phyloP scores from a whole-genome alignment of 345 rosid species.

The Arabis hirsuta region DNA sequence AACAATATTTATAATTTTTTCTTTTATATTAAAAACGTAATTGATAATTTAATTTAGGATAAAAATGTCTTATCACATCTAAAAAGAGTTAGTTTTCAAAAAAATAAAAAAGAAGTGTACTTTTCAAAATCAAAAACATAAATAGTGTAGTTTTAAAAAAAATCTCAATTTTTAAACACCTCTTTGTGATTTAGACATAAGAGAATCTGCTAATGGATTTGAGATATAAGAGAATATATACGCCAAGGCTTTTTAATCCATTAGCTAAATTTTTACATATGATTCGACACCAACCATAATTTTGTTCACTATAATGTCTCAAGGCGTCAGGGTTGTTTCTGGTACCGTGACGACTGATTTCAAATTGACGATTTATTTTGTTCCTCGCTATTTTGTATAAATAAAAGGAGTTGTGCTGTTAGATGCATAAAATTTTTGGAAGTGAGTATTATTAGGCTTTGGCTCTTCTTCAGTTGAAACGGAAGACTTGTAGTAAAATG shows the following conservation, averaged over 20 bases:
- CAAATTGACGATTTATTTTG: neutral
- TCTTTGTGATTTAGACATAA: constrained; percentile 9
- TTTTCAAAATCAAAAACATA: too few species aligned
- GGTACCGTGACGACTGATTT: neutral
- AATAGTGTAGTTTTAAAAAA: too few species aligned
- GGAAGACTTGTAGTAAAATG: neutral
- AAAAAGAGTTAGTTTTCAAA: too few species aligned
- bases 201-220: constrained; percentile 16
- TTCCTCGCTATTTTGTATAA: neutral
- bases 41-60: too few species aligned
- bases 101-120: too few species aligned
- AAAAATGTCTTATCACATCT: too few species aligned
- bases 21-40: too few species aligned
- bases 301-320: neutral
- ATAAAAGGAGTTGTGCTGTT: neutral
- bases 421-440: neutral
- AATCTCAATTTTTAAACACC: neutral
- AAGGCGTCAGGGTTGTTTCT: neutral
- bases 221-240: too few species aligned
- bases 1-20: too few species aligned
- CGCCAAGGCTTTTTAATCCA: neutral
- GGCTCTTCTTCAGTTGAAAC: neutral
- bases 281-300: neutral
- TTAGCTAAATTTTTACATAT: too few species aligned
- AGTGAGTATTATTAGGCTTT: neutral